Percentiles rank a stretch among this genome's conserved stretches.
These are phyloP conservation scores for Solanum chiquidenum DNA, from an alignment of 257 asterid genomes.

Conservation along the genomic window DNA sequence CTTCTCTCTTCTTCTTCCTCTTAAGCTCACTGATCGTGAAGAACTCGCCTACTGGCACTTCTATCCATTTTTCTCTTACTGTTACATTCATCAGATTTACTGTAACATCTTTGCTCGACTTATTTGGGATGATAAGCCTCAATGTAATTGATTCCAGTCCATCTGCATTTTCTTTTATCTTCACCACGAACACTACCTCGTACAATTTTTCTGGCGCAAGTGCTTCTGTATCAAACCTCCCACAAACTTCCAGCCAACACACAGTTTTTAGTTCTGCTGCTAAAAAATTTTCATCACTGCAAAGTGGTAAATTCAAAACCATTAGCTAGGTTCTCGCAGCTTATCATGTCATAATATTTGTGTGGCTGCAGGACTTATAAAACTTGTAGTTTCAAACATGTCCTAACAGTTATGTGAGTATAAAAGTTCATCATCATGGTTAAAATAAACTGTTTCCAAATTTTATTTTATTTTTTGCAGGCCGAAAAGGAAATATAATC, in stretches of 20 bases:
- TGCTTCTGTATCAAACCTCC: conserved; percentile 39
- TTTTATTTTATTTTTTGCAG: neutral
- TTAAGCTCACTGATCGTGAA: neutral
- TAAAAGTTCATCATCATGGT: neutral
- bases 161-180: conserved; percentile 45
- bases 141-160: conserved; percentile 34
- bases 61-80: neutral
- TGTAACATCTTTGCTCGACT: neutral
- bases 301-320: neutral
- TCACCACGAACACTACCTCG: conserved; percentile 40
- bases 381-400: neutral
- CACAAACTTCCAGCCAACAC: conserved; percentile 77
- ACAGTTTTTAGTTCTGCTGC: conserved; percentile 57
- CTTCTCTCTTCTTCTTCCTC: neutral
- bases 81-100: neutral
- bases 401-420: too few species aligned
- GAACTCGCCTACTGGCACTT: neutral
- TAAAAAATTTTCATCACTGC: conserved; percentile 30
- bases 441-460: neutral
- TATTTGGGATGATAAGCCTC: neutral
- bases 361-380: neutral
- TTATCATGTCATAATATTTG: neutral
- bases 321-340: neutral
- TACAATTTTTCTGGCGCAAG: conserved; percentile 47
- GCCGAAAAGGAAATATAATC: neutral